phyloP scores from a whole-genome alignment of 2,329 filamentous ascomycete species.

The Botrytis aclada region DNA sequence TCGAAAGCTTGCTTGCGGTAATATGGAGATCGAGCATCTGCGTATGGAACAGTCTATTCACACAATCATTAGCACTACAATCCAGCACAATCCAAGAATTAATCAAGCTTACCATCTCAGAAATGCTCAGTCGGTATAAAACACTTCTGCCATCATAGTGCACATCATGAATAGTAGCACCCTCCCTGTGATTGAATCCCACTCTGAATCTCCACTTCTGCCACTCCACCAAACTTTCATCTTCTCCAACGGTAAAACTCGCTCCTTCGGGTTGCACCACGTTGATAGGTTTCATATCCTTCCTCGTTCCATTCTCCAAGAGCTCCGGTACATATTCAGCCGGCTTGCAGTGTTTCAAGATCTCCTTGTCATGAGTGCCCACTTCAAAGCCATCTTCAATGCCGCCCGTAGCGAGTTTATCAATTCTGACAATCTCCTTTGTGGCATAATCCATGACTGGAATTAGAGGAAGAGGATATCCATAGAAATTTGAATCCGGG shows the following conservation, averaged over 20 bases:
- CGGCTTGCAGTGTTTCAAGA: constrained; percentile 43
- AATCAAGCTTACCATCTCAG: constrained; percentile 49
- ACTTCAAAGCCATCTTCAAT: constrained; percentile 42
- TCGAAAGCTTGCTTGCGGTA: constrained; percentile 68
- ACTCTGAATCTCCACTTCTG: constrained; percentile 62
- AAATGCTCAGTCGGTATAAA: constrained; percentile 56
- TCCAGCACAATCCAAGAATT: background rate
- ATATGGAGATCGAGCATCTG: constrained; percentile 57
- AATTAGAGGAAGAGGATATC: constrained; percentile 48
- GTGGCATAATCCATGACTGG: constrained; percentile 49
- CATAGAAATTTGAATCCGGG: constrained; percentile 45
- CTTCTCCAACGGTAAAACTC: constrained; percentile 50
- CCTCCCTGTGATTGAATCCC: constrained; percentile 59
- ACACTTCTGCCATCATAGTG: constrained; percentile 57
- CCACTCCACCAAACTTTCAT: constrained; percentile 46
- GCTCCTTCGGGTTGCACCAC: constrained; percentile 62
- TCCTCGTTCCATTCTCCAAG: constrained; percentile 40
- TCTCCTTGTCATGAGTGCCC: constrained; percentile 44
- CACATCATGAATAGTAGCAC: constrained; percentile 59
- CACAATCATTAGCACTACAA: background rate
- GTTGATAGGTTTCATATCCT: constrained; percentile 56
- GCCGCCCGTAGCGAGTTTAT: constrained; percentile 43
- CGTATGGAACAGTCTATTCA: constrained; percentile 11
- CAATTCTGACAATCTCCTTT: constrained; percentile 47
- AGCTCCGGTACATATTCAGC: constrained; percentile 43